A percentile compares a stretch with the other conserved stretches of the same genome.
phyloP scores from a whole-genome alignment of 768 basidiomycete genomes.

The Mycena metata region DNA sequence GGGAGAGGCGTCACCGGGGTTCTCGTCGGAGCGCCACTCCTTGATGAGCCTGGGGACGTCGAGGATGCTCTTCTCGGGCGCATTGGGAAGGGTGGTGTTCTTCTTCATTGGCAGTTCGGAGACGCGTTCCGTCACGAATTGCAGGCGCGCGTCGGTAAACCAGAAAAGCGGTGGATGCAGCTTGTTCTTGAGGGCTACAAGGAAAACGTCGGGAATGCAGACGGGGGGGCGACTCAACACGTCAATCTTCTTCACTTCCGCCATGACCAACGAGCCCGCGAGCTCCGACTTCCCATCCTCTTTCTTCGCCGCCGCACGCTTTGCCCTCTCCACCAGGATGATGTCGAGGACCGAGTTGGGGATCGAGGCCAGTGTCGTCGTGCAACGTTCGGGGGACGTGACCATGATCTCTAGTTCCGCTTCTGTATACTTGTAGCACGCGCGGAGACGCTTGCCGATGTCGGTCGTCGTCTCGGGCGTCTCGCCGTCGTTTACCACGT shows the following conservation, averaged over 20 bases:
- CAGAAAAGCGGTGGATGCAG: conserved; percentile 9
- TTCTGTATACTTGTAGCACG: neutral
- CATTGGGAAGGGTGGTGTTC: neutral
- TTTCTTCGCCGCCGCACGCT: neutral
- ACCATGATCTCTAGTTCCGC: neutral
- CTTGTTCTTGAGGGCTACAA: neutral
- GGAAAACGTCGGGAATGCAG: neutral
- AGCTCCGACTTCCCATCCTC: neutral
- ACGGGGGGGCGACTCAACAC: neutral
- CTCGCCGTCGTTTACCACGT: neutral
- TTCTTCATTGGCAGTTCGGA: neutral
- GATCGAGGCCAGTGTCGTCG: neutral
- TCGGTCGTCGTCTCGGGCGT: neutral
- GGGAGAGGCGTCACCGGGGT: neutral
- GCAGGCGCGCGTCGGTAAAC: conserved; percentile 9
- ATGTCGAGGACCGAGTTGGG: neutral
- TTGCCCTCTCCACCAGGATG: neutral
- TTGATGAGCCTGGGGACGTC: neutral
- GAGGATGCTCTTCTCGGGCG: neutral
- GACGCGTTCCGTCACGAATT: neutral
- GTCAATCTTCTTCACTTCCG: neutral
- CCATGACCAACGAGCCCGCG: neutral
- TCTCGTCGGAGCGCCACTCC: conserved; percentile 4
- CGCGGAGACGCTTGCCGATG: neutral
- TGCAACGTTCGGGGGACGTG: neutral